Percentiles rank a stretch among this genome's conserved stretches.
phyloP scores from a whole-genome alignment of 2,329 filamentous ascomycete species.

The Colletotrichum chrysophilum region DNA sequence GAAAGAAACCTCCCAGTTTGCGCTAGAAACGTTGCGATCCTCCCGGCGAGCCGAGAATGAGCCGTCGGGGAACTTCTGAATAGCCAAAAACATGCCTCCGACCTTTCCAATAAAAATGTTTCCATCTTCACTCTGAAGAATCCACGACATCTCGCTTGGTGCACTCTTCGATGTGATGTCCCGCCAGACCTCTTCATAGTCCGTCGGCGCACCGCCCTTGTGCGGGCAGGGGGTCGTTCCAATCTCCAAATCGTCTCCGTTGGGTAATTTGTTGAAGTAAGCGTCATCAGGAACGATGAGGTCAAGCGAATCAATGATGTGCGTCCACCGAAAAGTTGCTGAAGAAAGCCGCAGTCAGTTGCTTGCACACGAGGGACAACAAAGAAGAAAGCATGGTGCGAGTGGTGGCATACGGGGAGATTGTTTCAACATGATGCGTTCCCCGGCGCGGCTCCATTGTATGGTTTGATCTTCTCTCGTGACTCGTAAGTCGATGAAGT shows the following conservation, averaged over 20 bases:
- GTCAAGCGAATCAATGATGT: not conserved
- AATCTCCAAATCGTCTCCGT: not conserved
- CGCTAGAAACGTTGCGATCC: not conserved
- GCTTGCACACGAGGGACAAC: not conserved
- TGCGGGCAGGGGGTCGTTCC: not conserved
- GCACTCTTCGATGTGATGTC: not conserved
- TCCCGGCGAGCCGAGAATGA: not conserved
- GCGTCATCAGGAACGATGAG: not conserved
- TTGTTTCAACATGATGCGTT: not conserved
- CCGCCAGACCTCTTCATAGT: not conserved
- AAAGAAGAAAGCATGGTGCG: not conserved
- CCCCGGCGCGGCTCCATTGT: not conserved
- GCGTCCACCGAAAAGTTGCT: not conserved
- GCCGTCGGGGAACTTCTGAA: not conserved
- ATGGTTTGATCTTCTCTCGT: not conserved
- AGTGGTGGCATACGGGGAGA: not conserved
- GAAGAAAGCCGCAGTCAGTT: not conserved
- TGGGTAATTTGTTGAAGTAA: not conserved
- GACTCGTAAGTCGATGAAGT: slow-evolving; percentile 18
- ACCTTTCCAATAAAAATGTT: not conserved
- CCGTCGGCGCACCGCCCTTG: not conserved
- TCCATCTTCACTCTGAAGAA: not conserved
- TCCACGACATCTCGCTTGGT: not conserved
- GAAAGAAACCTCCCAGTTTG: not conserved
- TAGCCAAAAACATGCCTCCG: not conserved